Evolutionary conservation across 148 eudicot genomes (phyloP), one percentile per base, ranked within the genome.

Genomic region (Euryodendron excelsum): DNA sequence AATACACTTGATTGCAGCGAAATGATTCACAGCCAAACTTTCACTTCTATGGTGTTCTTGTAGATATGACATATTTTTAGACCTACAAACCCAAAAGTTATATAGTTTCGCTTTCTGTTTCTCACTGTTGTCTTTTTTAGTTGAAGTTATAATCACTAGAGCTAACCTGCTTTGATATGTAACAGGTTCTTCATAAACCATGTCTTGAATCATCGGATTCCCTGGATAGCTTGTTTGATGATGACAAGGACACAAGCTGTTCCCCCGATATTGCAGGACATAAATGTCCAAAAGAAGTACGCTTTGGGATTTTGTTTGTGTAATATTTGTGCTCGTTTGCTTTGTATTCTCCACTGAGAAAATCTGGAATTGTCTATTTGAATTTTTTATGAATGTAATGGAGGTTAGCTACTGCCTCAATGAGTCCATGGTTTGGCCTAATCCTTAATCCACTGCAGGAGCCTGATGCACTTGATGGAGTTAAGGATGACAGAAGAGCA

Each of bases 121-220:
- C 55, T 69, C 12, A 27, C n/a, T 27, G 33, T 48, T n/a, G 23
- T 63, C 34, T 9, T 41, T 41, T 41, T 41, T 41, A 72, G 25
- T 47, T 81, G 44, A 60, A 56, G 20, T 41, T 23, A 31, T 71
- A 31, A 17, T 36, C 5, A 25, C 66, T 68, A 60, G 34, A 55
- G 45, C 48, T 86, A 23, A 63, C 61, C 48, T 82, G 47, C 25
- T 74, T 58, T 63, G 39, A 14, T 31, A 77, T 78, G 50, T n/a
- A 62, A 73, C 90, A 94, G 98, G 87, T 64, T 73, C 79, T 73
- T 68, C 84, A 74, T 67, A 85, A 80, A 78, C 72, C 93, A 25
- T 74, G 69, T 72, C 78, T 90, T 4, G 78, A 74, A 71, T 90
- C 97, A 73, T 86, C 94, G 28, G 96, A 89, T 88, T 93, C 97